Evolutionary conservation across 2,329 filamentous ascomycete genomes (phyloP).

Genomic region (Didymella segeticola): DNA sequence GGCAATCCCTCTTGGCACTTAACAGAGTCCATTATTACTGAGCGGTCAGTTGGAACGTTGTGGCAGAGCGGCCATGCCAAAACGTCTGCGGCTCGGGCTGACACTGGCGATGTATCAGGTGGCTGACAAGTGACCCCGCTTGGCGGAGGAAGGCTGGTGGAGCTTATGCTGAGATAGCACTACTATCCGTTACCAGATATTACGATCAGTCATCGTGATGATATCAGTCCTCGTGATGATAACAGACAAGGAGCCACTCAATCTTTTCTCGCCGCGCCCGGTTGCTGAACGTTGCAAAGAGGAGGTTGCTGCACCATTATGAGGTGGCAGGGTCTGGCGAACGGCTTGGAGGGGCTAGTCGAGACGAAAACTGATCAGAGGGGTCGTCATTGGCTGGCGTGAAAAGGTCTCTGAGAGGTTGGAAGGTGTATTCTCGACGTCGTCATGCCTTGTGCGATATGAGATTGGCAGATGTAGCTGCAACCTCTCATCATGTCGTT

Average conservation of each 20-base stretch:
- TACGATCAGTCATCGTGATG: background rate
- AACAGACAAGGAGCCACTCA: background rate
- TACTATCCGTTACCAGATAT: conserved; percentile 17
- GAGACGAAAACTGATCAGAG: conserved; percentile 8
- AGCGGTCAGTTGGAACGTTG: conserved; percentile 28
- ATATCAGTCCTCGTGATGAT: conserved; percentile 1
- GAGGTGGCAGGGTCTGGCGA: conserved; percentile 5
- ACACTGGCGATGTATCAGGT: conserved; percentile 41
- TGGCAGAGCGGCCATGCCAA: conserved; percentile 39
- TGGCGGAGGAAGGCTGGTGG: conserved; percentile 18
- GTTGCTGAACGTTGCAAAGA: conserved; percentile 12
- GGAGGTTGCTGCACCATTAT: conserved; percentile 12
- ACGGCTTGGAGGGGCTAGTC: conserved; percentile 15
- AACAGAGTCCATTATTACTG: conserved; percentile 16
- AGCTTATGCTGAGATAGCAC: conserved; percentile 20
- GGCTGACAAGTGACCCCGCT: conserved; percentile 24
- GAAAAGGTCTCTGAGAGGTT: conserved; percentile 11
- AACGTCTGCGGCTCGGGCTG: conserved; percentile 40
- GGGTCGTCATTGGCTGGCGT: conserved; percentile 17
- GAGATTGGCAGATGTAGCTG: conserved; percentile 18
- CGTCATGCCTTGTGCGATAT: conserved; percentile 23
- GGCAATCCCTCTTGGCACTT: conserved; percentile 34
- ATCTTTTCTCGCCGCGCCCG: conserved; percentile 10
- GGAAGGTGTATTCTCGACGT: conserved; percentile 20
- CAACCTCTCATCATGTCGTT: conserved; percentile 21